Percentiles rank a stretch among this genome's conserved stretches.
Evolutionary conservation across 768 basidiomycete genomes (phyloP).

Genomic region (Russula olivacea): DNA sequence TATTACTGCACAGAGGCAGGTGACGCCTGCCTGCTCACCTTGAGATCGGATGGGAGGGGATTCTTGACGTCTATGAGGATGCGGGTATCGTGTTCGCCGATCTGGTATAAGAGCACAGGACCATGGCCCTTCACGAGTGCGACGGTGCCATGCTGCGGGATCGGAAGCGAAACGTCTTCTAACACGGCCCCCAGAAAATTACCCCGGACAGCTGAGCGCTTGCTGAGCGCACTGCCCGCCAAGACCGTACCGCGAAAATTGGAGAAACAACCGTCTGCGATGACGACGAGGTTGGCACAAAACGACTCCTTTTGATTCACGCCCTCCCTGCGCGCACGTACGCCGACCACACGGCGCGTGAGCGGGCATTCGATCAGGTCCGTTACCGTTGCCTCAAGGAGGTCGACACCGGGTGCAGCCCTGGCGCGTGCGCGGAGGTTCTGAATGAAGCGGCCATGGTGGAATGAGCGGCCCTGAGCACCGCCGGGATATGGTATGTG

Average conservation of each 20-base stretch:
- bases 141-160: constrained; percentile 78
- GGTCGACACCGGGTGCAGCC: constrained; percentile 58
- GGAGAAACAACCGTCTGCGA: constrained; percentile 94
- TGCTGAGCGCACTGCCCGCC: constrained; percentile 39
- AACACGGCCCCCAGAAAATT: constrained; percentile 86
- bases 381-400: constrained; percentile 84
- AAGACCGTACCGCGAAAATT: constrained; percentile 78
- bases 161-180: constrained; percentile 66
- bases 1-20: neutral
- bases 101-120: constrained; percentile 91
- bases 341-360: constrained; percentile 56
- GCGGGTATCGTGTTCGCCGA: constrained; percentile 80
- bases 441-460: constrained; percentile 89
- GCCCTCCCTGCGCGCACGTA: constrained; percentile 45
- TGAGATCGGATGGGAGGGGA: constrained; percentile 77
- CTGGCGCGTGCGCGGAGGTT: constrained; percentile 62
- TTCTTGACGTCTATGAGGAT: constrained; percentile 89
- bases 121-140: constrained; percentile 74
- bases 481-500: constrained; percentile 82
- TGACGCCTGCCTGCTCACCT: constrained; percentile 37
- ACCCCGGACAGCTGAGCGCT: constrained; percentile 56
- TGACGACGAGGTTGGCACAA: constrained; percentile 71
- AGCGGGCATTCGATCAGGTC: constrained; percentile 59
- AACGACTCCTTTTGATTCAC: constrained; percentile 44
- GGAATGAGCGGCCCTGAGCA: constrained; percentile 79